A percentile compares a stretch with the other conserved stretches of the same genome.
These are phyloP conservation scores for Penicillium arizonense DNA, from an alignment of 495 filamentous ascomycete genomes.

Conservation along the genomic window DNA sequence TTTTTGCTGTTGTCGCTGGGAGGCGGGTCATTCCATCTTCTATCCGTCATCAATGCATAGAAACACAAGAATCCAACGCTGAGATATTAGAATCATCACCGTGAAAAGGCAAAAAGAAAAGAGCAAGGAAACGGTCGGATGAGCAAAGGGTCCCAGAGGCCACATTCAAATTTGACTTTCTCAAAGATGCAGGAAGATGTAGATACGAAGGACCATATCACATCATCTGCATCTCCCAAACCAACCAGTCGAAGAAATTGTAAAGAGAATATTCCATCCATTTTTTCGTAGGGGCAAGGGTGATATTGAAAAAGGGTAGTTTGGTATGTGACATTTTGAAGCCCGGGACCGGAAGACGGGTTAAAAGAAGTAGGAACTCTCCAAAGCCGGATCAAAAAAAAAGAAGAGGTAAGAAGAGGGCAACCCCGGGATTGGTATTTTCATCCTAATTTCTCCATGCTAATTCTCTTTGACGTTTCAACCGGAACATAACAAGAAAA, in stretches of 20 bases:
- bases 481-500: slow-evolving; percentile 27
- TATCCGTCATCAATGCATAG: slow-evolving; percentile 26
- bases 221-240: slow-evolving; percentile 13
- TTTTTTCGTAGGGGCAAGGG: slow-evolving; percentile 6
- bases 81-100: slow-evolving; percentile 13
- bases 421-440: slow-evolving; percentile 28
- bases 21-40: slow-evolving; percentile 32
- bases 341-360: slow-evolving; percentile 21
- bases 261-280: slow-evolving; percentile 4
- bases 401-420: slow-evolving; percentile 8
- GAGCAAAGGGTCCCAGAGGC: slow-evolving; percentile 11
- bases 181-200: slow-evolving; percentile 8
- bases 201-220: slow-evolving; percentile 13
- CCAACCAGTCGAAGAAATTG: slow-evolving; percentile 9
- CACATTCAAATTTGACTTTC: slow-evolving; percentile 25
- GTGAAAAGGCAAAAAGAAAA: slow-evolving; percentile 12
- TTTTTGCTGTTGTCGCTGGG: slow-evolving; percentile 14
- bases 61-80: slow-evolving; percentile 12
- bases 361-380: slow-evolving; percentile 6
- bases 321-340: slow-evolving; percentile 38
- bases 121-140: slow-evolving; percentile 16
- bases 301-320: slow-evolving; percentile 20
- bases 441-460: slow-evolving; percentile 36
- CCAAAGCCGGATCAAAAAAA: slow-evolving; percentile 11
- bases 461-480: slow-evolving; percentile 32